Evolutionary conservation across 176 grass and related monocot genomes (phyloP).

Genomic region (Lolium multiflorum): DNA sequence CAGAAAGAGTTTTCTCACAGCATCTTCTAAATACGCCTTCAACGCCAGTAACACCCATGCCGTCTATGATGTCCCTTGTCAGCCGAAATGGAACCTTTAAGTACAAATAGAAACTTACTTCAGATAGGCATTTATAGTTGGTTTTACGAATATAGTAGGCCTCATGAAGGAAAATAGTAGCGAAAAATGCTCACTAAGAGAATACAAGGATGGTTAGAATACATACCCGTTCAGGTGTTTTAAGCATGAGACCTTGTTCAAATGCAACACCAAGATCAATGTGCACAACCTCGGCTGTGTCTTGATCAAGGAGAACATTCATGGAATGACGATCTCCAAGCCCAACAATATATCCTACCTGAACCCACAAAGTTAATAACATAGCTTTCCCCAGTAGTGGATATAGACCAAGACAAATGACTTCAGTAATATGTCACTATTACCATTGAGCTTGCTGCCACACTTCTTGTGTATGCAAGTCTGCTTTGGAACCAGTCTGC

Average conservation of each 20-base stretch:
- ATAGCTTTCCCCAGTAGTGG: constrained; percentile 25
- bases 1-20: constrained; percentile 93
- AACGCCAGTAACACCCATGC: constrained; percentile 91
- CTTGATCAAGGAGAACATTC: constrained; percentile 98
- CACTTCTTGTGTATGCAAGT: constrained; percentile 93
- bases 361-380: constrained; percentile 36
- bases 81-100: constrained; percentile 87
- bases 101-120: constrained; percentile 32
- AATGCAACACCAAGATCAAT: constrained; percentile 99
- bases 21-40: constrained; percentile 98
- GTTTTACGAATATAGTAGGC: neutral
- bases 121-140: neutral
- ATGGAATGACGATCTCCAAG: constrained; percentile 96
- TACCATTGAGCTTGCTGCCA: constrained; percentile 95
- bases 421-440: constrained; percentile 29
- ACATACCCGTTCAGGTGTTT: constrained; percentile 84
- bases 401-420: constrained; percentile 35
- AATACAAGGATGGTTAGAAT: constrained; percentile 2
- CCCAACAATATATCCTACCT: constrained; percentile 97
- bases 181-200: constrained; percentile 6
- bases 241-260: constrained; percentile 97
- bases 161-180: neutral
- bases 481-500: constrained; percentile 91
- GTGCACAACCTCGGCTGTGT: constrained; percentile 91
- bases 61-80: constrained; percentile 90